Evolutionary conservation across 768 basidiomycete genomes (phyloP).

Genomic region (Suillus lakei): DNA sequence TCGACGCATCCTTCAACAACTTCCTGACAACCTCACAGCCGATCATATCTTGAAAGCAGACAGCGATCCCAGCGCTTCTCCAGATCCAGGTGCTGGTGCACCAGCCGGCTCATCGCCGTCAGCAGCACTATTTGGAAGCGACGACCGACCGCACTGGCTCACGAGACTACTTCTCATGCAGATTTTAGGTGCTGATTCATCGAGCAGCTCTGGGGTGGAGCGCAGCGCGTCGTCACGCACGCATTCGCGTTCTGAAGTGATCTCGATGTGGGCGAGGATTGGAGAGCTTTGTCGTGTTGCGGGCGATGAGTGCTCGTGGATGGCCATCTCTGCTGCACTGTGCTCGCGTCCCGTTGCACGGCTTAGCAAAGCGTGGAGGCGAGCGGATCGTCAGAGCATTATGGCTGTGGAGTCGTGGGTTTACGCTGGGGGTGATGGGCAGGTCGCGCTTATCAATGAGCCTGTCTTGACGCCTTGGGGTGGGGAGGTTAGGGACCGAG

Average conservation of each 20-base stretch:
- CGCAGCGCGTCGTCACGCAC: constrained; percentile 54
- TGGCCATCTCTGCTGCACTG: constrained; percentile 70
- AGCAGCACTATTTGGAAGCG: constrained; percentile 63
- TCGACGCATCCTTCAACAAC: constrained; percentile 51
- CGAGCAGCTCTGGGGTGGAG: constrained; percentile 37
- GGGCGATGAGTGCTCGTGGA: constrained; percentile 84
- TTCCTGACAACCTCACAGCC: constrained; percentile 58
- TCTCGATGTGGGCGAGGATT: constrained; percentile 72
- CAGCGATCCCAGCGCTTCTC: constrained; percentile 5
- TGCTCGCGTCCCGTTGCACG: constrained; percentile 77
- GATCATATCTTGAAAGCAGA: constrained; percentile 46
- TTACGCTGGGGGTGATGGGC: constrained; percentile 44
- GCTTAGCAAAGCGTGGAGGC: constrained; percentile 79
- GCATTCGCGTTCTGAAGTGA: constrained; percentile 73
- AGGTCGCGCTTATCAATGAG: constrained; percentile 34
- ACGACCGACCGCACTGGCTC: constrained; percentile 80
- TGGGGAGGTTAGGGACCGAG: constrained; percentile 54
- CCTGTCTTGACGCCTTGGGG: constrained; percentile 72
- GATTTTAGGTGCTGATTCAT: constrained; percentile 65
- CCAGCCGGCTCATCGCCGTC: constrained; percentile 18
- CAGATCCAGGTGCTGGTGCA: constrained; percentile 11
- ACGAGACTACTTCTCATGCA: constrained; percentile 75
- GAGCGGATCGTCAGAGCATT: constrained; percentile 64
- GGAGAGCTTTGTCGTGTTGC: constrained; percentile 73
- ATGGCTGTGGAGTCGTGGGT: constrained; percentile 73